Conservation (phyloP, 2,329 filamentous ascomycete genomes). For the Penicillium sp. region DNA sequence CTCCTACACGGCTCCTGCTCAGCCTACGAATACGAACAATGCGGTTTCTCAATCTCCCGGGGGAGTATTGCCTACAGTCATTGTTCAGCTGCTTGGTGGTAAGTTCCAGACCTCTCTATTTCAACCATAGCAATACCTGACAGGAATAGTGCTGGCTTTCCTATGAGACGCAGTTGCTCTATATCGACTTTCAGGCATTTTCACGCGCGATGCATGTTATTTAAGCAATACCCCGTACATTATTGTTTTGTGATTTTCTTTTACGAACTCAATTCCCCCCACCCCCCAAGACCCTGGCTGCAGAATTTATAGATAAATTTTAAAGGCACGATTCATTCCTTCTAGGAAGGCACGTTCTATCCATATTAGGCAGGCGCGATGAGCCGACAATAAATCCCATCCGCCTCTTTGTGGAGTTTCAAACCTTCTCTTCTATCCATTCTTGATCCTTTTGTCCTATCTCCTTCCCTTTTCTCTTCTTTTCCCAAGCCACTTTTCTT, state of each 20-base stretch:
- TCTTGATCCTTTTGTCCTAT: too few species aligned
- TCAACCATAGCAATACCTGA: background rate
- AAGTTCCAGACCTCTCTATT: background rate
- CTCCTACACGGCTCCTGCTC: conserved; percentile 6
- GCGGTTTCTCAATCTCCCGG: background rate
- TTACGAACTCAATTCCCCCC: background rate
- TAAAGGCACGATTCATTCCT: too few species aligned
- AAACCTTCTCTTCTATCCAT: too few species aligned
- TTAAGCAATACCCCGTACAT: background rate
- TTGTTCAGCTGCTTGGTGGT: background rate
- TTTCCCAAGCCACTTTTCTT: too few species aligned
- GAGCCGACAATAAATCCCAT: too few species aligned
- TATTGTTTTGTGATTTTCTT: background rate
- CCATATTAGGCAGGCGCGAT: too few species aligned
- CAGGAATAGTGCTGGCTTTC: background rate
- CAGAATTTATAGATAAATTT: too few species aligned
- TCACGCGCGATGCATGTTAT: background rate
- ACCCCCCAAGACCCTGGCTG: too few species aligned
- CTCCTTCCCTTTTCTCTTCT: too few species aligned
- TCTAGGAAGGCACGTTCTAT: too few species aligned
- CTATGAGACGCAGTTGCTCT: background rate
- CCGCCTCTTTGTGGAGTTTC: too few species aligned
- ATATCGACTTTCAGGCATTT: background rate
- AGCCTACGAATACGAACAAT: conserved; percentile 1
- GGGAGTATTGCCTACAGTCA: background rate